A percentile compares a stretch with the other conserved stretches of the same genome.
These are phyloP conservation scores for Millerozyma miso DNA, from an alignment of 805 yeast species.

Conservation along the genomic window DNA sequence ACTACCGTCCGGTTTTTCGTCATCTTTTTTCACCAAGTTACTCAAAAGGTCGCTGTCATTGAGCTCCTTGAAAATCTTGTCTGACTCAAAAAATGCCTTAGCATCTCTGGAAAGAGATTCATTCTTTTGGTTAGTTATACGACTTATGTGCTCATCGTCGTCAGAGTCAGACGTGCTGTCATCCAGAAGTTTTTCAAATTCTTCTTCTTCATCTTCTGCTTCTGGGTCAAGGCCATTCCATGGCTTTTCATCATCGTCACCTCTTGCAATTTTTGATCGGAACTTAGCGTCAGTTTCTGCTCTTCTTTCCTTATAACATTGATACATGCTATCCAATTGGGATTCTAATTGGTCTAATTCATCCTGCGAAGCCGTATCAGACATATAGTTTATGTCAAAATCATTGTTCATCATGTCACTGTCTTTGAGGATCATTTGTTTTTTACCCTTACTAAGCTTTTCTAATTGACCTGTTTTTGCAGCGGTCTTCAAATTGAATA, in stretches of 20 bases:
- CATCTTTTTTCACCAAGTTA: constrained; percentile 3
- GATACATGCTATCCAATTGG: constrained; percentile 80
- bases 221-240: constrained; percentile 68
- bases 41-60: constrained; percentile 44
- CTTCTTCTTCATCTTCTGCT: constrained; percentile 28
- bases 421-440: constrained; percentile 52
- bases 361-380: constrained; percentile 36
- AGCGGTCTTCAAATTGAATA: constrained; percentile 81
- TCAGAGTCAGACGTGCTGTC: constrained; percentile 50
- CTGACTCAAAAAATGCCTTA: constrained; percentile 37
- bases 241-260: constrained; percentile 68
- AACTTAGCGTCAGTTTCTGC: constrained; percentile 67
- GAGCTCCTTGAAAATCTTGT: constrained; percentile 34
- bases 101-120: constrained; percentile 33
- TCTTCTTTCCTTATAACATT: constrained; percentile 58
- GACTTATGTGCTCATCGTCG: constrained; percentile 65
- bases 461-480: constrained; percentile 80
- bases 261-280: constrained; percentile 68
- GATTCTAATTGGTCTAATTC: constrained; percentile 68
- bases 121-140: constrained; percentile 45
- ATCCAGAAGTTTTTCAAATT: constrained; percentile 43
- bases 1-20: background rate
- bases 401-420: constrained; percentile 49
- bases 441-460: constrained; percentile 73
- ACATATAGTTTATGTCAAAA: constrained; percentile 10